phyloP scores from a whole-genome alignment of 164 flowering plant species.

The Dillenia turbinata region DNA sequence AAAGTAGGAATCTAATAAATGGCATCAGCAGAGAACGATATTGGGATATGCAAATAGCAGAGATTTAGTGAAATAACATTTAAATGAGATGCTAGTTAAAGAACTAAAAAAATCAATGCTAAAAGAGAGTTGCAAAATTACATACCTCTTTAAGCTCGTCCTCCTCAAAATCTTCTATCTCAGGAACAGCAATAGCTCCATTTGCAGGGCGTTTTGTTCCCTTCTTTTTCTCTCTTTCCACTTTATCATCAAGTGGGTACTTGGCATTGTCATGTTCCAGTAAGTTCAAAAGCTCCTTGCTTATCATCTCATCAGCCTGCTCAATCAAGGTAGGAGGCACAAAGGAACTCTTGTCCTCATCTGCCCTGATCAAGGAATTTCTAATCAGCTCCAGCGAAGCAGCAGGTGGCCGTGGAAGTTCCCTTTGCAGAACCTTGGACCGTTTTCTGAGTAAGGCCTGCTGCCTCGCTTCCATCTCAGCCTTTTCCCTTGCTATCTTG shows the following conservation, averaged over 20 bases:
- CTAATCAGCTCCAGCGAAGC: conserved; percentile 81
- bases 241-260: conserved; percentile 82
- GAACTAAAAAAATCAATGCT: no score
- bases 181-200: conserved; percentile 48
- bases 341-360: conserved; percentile 93
- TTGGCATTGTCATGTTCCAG: conserved; percentile 96
- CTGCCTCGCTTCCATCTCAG: conserved; percentile 86
- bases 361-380: conserved; percentile 62
- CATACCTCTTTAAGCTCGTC: conserved; percentile 69
- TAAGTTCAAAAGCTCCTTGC: conserved; percentile 74
- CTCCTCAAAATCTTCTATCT: conserved; percentile 79
- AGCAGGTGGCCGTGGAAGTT: conserved; percentile 90
- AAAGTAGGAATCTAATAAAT: no score
- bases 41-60: no score
- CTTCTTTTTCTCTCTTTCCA: conserved; percentile 73
- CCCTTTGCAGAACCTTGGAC: conserved; percentile 97
- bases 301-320: conserved; percentile 90
- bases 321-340: conserved; percentile 88
- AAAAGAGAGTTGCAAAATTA: background rate
- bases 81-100: no score
- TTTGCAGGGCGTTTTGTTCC: conserved; percentile 53
- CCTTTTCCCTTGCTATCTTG: conserved; percentile 79
- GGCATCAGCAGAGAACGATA: no score
- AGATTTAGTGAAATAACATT: no score
- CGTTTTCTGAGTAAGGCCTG: conserved; percentile 88